Base-by-base conservation (phyloP, 106 monocot species). In the Iris macrosiphon region DNA sequence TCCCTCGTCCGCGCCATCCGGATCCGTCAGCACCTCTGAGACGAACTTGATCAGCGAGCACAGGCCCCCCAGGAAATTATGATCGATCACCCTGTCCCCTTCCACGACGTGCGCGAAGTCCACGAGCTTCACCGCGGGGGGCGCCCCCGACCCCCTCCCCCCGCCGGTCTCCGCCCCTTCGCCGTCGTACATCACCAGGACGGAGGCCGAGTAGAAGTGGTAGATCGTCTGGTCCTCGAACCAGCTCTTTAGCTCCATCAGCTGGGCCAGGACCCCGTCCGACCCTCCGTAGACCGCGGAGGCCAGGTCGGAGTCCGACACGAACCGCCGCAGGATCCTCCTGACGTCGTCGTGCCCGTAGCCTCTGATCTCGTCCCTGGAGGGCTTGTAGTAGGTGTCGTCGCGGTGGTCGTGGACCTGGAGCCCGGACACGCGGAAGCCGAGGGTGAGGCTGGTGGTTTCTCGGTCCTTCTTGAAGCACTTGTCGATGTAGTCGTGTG, bases 81-180 rank as follows among this genome's bases (percentile, higher is more conserved):
- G 83, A 46, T 93, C 92, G 19, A 93, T 87, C 22, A 83, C 66
- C 12, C 87, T 87, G 17, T 72, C 59, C 4, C 83, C 87, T 0
- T 93, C 79, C 26, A 66, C 15, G 1, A 83, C 92, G 54, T 93
- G 87, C 6, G 92, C 83, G 46, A 93, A 93, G 50, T 93, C 92
- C 15, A 93, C 72, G 21, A 93, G 64, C 66, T 72, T 87, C 64
- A 93, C 76, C 54, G n/a, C n/a, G n/a, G n/a, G n/a, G n/a, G n/a
- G n/a, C 40, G 72, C 21, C 11, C 45, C 44, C 0, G 11, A 44
- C 42, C 26, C 71, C 11, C 17, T 58, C 6, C 34, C 34, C 34
- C 10, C 10, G 10, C 10, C 4, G 34, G 10, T 5, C 34, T 35
- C 34, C 6, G 28, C 12, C 51, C 38, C 47, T 69, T 34, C 53